Conservation (phyloP, 805 yeast genomes). For the Yamadazyma akitaensis region DNA sequence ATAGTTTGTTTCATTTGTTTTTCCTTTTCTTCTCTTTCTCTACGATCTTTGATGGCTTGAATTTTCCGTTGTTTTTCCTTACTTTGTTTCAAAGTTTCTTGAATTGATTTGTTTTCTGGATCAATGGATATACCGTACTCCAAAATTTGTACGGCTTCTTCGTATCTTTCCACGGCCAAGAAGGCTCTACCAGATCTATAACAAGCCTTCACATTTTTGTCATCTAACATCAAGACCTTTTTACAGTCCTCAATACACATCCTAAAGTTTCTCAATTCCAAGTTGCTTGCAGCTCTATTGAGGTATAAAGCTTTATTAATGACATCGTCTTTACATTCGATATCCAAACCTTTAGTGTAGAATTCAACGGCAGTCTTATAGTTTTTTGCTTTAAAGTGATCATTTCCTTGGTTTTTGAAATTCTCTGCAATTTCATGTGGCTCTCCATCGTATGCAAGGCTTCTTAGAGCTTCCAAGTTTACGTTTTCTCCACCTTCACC, state of each 20-base stretch:
- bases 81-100: constrained; percentile 42
- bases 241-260: constrained; percentile 84
- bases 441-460: constrained; percentile 92
- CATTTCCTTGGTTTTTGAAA: constrained; percentile 92
- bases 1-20: constrained; percentile 40
- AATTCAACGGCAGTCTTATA: constrained; percentile 73
- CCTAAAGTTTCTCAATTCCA: constrained; percentile 82
- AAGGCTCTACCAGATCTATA: constrained; percentile 84
- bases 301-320: constrained; percentile 63
- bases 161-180: constrained; percentile 57
- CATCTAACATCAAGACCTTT: constrained; percentile 60
- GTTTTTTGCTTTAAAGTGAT: constrained; percentile 66
- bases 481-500: constrained; percentile 73
- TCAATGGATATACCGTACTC: constrained; percentile 65
- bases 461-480: constrained; percentile 82
- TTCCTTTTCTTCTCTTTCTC: constrained; percentile 37
- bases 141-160: constrained; percentile 68
- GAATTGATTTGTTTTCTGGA: constrained; percentile 54
- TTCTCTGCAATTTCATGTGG: constrained; percentile 88
- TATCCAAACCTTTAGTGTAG: constrained; percentile 77
- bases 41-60: constrained; percentile 27
- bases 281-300: constrained; percentile 89
- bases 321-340: constrained; percentile 53
- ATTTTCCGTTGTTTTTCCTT: constrained; percentile 32
- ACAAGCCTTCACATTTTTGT: constrained; percentile 76